Conservation (phyloP, 2,329 filamentous ascomycete species). For the Didymella sp. region DNA sequence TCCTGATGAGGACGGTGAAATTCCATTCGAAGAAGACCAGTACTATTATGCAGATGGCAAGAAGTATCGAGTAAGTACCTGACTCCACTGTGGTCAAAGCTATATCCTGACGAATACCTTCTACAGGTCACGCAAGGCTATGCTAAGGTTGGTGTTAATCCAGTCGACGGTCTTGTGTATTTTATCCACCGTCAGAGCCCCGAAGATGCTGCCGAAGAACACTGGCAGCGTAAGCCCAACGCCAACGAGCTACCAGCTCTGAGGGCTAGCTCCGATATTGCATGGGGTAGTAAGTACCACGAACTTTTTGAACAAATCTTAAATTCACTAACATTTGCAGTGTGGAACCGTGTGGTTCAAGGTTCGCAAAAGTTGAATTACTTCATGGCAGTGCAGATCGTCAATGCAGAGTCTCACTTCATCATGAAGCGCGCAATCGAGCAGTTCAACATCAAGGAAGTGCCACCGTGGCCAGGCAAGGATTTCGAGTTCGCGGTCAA, state of each 20-base stretch:
- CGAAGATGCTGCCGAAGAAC: not conserved
- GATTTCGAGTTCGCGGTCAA: constrained; percentile 9
- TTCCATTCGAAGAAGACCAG: constrained; percentile 13
- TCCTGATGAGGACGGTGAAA: constrained; percentile 2
- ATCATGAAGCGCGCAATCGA: not conserved
- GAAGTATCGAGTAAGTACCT: constrained; percentile 8
- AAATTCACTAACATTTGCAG: not conserved
- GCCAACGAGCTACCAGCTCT: constrained; percentile 11
- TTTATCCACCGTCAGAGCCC: constrained; percentile 18
- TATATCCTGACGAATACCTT: not conserved
- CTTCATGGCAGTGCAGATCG: constrained; percentile 11
- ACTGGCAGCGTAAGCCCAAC: constrained; percentile 1
- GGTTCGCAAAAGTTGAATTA: constrained; percentile 9
- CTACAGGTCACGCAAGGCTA: constrained; percentile 18
- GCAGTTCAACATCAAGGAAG: not conserved
- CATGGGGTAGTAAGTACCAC: constrained; percentile 17
- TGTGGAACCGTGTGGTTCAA: constrained; percentile 15
- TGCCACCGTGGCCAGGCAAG: constrained; percentile 7
- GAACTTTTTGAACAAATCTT: not conserved
- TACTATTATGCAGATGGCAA: constrained; percentile 12
- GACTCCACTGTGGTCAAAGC: not conserved
- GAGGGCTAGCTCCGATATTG: constrained; percentile 22
- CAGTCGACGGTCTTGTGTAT: constrained; percentile 17
- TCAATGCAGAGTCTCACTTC: constrained; percentile 10
- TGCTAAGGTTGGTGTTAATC: constrained; percentile 16